Evolutionary conservation across 139 green algal genomes (phyloP).

Genomic region (Picocystis salinarum): DNA sequence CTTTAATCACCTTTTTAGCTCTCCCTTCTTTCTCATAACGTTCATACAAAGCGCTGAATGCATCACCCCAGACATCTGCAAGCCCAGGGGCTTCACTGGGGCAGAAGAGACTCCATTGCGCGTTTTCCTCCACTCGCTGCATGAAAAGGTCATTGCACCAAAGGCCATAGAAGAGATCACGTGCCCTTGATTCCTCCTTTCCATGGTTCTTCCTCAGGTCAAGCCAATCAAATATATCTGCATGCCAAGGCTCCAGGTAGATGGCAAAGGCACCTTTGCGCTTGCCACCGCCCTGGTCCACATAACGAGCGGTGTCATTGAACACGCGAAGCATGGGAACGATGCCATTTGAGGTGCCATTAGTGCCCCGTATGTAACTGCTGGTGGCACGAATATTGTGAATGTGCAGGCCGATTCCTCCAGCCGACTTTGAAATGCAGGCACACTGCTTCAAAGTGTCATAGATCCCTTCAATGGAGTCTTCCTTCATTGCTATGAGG

Average conservation of each 20-base stretch:
- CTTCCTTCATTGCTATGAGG: constrained; percentile 11
- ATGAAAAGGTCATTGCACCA: constrained; percentile 98
- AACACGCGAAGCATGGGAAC: constrained; percentile 20
- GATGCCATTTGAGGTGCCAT: constrained; percentile 15
- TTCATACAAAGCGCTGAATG: constrained; percentile 75
- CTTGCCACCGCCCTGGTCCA: constrained; percentile 11
- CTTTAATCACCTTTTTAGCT: constrained; percentile 57
- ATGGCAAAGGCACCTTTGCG: constrained; percentile 25
- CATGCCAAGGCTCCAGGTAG: constrained; percentile 97
- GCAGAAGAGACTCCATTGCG: constrained; percentile 89
- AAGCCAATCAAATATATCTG: constrained; percentile 92
- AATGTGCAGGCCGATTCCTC: constrained; percentile 17
- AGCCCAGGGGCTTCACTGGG: constrained; percentile 88
- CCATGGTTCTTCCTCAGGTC: constrained; percentile 98
- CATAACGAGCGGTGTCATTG: constrained; percentile 14
- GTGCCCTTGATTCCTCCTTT: constrained; percentile 73
- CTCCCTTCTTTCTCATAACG: constrained; percentile 44
- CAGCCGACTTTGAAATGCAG: constrained; percentile 18
- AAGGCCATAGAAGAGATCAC: constrained; percentile 97
- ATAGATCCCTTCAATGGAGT: constrained; percentile 24
- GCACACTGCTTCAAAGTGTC: constrained; percentile 17
- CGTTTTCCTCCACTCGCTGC: constrained; percentile 43
- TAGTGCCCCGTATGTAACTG: constrained; percentile 6
- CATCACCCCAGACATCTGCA: constrained; percentile 80
- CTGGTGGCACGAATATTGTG: constrained; percentile 11